Evolutionary conservation across 148 eudicot genomes (phyloP), one percentile per base, ranked within the genome.

Genomic region (Amaranthus palmeri): DNA sequence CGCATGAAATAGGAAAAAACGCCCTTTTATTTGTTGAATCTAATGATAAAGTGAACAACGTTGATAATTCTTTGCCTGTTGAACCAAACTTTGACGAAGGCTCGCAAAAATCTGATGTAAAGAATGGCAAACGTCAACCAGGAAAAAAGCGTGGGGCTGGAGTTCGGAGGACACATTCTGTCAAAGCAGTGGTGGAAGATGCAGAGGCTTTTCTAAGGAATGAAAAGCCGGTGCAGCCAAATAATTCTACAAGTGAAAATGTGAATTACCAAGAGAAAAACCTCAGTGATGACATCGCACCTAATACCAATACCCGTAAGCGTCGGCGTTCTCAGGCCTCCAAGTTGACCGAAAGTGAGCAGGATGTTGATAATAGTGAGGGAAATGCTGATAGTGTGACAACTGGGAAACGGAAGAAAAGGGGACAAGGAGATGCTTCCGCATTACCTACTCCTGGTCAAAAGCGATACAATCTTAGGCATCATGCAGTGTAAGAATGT

Each of bases 391-490:
- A 85, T 61, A 93, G 97, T 81, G 86, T 85, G 65, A 76, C 88
- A 17, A 76, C 81, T 72, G 91, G 81, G 76, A 86, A 92, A 49
- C 84, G 85, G 40, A 80, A 83, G 75, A 91, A 91, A 84, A 91
- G 91, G 77, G 86, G 84, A 60, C 89, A 93, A 58, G 77, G 86
- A 13, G 77, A 72, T 67, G 65, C 90, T n/a, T 77, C 82, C 59
- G 74, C 88, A 45, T 63, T 70, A 9, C 83, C 83, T 49, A 86
- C 85, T 78, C 88, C 88, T n/a, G 91, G 84, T 13, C 88, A 79
- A 81, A 83, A 77, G 25, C 88, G 96, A 58, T 93, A 93, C 72
- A 93, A 93, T 79, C 97, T 93, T 65, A 81, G 98, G 72, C 90
- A 83, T 58, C 86, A 79, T 75, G 84, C 83, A 81, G 68, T 61